Percentiles rank a stretch among this genome's conserved stretches.
phyloP scores from a whole-genome alignment of 2,329 filamentous ascomycete species.

The Aspergillus chevalieri region DNA sequence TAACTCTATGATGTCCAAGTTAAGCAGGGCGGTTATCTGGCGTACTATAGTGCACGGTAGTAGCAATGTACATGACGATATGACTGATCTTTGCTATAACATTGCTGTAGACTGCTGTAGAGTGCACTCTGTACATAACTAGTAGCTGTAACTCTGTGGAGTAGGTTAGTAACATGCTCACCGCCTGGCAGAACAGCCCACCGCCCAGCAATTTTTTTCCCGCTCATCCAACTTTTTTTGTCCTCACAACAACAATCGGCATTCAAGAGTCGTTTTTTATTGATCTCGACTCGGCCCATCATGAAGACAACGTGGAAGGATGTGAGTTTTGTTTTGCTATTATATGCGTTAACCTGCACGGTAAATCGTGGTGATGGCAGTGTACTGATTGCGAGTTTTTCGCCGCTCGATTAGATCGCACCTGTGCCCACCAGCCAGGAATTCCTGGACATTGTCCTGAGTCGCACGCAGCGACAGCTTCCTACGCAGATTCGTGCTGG shows the following conservation, averaged over 20 bases:
- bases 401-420: constrained; percentile 53
- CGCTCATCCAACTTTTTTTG: constrained; percentile 15
- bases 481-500: constrained; percentile 93
- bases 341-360: background rate
- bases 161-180: constrained; percentile 2
- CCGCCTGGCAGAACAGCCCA: constrained; percentile 11
- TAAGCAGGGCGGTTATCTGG: constrained; percentile 15
- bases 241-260: constrained; percentile 14
- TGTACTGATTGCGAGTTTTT: constrained; percentile 26
- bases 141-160: background rate
- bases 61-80: constrained; percentile 17
- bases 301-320: constrained; percentile 60
- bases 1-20: constrained; percentile 11
- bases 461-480: constrained; percentile 82
- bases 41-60: constrained; percentile 18
- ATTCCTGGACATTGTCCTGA: constrained; percentile 95
- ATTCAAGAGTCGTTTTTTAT: constrained; percentile 13
- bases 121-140: background rate
- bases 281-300: constrained; percentile 27
- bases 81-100: constrained; percentile 1
- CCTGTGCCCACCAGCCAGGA: constrained; percentile 89
- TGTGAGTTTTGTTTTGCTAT: constrained; percentile 23
- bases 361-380: background rate
- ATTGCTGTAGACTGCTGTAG: background rate
- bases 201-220: constrained; percentile 9